Evolutionary conservation across 2,329 filamentous ascomycete genomes (phyloP), one percentile per base, ranked within the genome.

Genomic region (Aureobasidium sp.): DNA sequence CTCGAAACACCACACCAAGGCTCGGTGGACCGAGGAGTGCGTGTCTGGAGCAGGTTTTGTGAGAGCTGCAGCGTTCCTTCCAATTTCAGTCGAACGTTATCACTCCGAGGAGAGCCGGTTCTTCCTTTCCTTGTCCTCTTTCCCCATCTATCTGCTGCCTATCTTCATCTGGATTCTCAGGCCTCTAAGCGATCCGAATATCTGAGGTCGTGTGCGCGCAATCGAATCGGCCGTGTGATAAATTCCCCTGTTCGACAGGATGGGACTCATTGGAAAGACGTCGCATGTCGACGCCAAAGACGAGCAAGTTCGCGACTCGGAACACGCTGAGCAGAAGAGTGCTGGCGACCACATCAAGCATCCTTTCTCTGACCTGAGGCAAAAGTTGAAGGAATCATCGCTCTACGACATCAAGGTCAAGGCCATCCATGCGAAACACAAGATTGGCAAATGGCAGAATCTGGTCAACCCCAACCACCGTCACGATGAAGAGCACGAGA

Each of bases 401-500:
- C 70, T 80, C n/a, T 74, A 78, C 70, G 77, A 79, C 63, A 70
- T 74, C 48, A 79, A 82, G 69, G 77, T 84, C 66, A 76, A 81
- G 65, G 81, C 83, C 2, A 74, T 78, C 37, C 83, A 87, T 67
- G 68, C 84, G 52, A 87, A 86, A 73, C 78, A 86, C 71, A 84
- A 84, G 64, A 71, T 87, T 34, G 85, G 85, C 64, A 88, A 88
- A 67, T 81, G 87, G 64, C 78, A 78, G 68, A 87, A 88, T 67
- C 72, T 87, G 64, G 83, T 96, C 77, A 97, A 97, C 70, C 80
- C 83, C 27, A 90, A 95, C 66, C 93, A 97, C 74, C 88, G 93
- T 61, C 93, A 97, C 72, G 93, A 97, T 72, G 93, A 97, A 75
- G 88, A 88, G 67, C 92, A 97, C 72, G 94, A 97, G 73, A 81